A percentile compares a stretch with the other conserved stretches of the same genome.
phyloP scores from a whole-genome alignment of 768 basidiomycete genomes.

The Royoungia palumana region DNA sequence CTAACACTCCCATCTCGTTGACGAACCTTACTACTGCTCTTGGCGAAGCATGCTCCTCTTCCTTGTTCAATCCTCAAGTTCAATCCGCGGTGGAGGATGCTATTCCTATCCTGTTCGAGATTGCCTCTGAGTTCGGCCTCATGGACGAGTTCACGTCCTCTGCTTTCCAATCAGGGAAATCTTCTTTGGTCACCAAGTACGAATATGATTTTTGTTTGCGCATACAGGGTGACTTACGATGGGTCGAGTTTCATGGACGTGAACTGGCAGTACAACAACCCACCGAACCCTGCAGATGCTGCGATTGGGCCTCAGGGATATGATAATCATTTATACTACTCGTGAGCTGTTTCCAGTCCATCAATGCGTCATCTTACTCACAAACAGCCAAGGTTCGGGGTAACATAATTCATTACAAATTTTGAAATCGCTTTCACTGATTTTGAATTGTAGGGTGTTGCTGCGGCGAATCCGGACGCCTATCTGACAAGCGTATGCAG shows the following conservation, averaged over 20 bases:
- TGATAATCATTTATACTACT: conserved; percentile 79
- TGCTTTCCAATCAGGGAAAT: conserved; percentile 13
- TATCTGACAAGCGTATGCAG: conserved; percentile 72
- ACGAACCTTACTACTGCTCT: conserved; percentile 38
- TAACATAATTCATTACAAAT: conserved; percentile 32
- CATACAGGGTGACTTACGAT: conserved; percentile 1
- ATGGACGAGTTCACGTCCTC: conserved; percentile 20
- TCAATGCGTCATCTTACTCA: conserved; percentile 4
- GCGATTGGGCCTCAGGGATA: conserved; percentile 68
- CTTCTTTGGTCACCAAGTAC: conserved; percentile 39
- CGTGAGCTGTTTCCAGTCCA: conserved; percentile 36
- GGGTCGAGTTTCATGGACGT: conserved; percentile 73
- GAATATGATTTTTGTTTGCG: conserved; percentile 5
- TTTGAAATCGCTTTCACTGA: not conserved
- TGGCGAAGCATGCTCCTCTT: conserved; percentile 8
- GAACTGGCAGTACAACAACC: conserved; percentile 70
- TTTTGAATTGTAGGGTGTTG: conserved; percentile 53
- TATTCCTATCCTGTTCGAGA: conserved; percentile 34
- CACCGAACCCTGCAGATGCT: conserved; percentile 67
- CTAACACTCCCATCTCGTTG: conserved; percentile 17
- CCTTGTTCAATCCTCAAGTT: conserved; percentile 31
- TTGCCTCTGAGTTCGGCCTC: conserved; percentile 23
- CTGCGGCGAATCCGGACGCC: conserved; percentile 57
- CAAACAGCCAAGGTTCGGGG: conserved; percentile 49
- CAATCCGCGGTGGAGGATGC: conserved; percentile 33